A percentile compares a stretch with the other conserved stretches of the same genome.
phyloP scores from a whole-genome alignment of 1,284 basidiomycete genomes.

The Gastroboletus turbinatus region DNA sequence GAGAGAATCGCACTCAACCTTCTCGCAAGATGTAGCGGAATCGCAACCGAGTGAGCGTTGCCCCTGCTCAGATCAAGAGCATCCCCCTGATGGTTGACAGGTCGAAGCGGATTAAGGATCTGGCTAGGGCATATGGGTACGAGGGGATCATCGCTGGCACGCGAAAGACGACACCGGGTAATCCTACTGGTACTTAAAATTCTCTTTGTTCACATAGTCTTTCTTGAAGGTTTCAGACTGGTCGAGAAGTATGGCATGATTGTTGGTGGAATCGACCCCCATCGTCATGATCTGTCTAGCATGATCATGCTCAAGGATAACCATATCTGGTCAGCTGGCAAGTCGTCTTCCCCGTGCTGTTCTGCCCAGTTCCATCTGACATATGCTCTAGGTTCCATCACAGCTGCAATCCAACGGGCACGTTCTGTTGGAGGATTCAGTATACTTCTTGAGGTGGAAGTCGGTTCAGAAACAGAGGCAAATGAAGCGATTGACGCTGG shows the following conservation, averaged over 20 bases:
- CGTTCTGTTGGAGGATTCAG: conserved; percentile 92
- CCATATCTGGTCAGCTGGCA: conserved; percentile 96
- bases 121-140: conserved; percentile 81
- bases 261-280: conserved; percentile 94
- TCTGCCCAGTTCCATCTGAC: background rate
- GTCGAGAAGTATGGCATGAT: conserved; percentile 99
- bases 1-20: conserved; percentile 95
- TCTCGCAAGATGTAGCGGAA: conserved; percentile 93
- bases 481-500: conserved; percentile 95
- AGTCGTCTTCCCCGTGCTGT: conserved; percentile 18
- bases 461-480: conserved; percentile 85
- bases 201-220: background rate
- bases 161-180: conserved; percentile 95
- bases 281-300: conserved; percentile 94
- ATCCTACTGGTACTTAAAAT: conserved; percentile 8
- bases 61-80: background rate
- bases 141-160: conserved; percentile 93
- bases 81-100: conserved; percentile 40
- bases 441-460: conserved; percentile 93
- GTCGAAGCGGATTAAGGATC: conserved; percentile 77
- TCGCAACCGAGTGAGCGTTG: conserved; percentile 81
- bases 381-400: conserved; percentile 74
- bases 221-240: conserved; percentile 75
- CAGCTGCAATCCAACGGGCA: conserved; percentile 81
- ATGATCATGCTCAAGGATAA: conserved; percentile 99